phyloP scores from a whole-genome alignment of 768 basidiomycete genomes.

The Chlorophyllum brunneum region DNA sequence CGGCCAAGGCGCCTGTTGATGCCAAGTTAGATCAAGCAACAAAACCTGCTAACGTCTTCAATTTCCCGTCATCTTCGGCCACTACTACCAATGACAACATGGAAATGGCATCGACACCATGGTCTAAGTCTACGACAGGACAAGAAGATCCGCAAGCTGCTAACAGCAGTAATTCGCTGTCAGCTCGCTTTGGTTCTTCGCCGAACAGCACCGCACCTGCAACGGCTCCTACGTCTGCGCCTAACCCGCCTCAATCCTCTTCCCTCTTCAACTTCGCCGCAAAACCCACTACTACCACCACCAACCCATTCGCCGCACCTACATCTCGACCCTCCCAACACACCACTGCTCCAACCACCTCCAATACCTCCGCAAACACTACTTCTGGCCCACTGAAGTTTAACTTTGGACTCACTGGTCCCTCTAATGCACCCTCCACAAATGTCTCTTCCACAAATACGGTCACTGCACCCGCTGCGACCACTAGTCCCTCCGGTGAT shows the following conservation, averaged over 20 bases:
- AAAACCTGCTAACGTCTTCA: constrained; percentile 19
- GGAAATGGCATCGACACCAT: neutral
- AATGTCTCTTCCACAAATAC: constrained; percentile 2
- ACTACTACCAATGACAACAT: constrained; percentile 11
- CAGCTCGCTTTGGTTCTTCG: constrained; percentile 7
- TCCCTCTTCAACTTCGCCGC: neutral
- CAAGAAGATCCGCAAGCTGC: neutral
- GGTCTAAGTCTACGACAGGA: neutral
- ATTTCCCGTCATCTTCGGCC: constrained; percentile 9
- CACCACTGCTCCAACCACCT: constrained; percentile 9
- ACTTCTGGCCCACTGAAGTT: constrained; percentile 34
- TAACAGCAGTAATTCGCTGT: neutral
- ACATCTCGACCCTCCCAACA: constrained; percentile 1
- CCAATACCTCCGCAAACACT: constrained; percentile 18
- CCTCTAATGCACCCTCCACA: neutral
- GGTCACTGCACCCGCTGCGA: constrained; percentile 1
- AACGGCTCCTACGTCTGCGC: constrained; percentile 1
- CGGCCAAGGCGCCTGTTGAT: constrained; percentile 15
- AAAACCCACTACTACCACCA: constrained; percentile 7
- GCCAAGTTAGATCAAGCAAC: constrained; percentile 2
- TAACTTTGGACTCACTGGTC: constrained; percentile 27
- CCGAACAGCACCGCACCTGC: constrained; percentile 2
- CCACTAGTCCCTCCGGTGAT: neutral
- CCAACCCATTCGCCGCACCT: constrained; percentile 16
- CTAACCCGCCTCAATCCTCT: neutral